Conservation (phyloP, 208 protist genomes). For the Leishmania martiniquensis region DNA sequence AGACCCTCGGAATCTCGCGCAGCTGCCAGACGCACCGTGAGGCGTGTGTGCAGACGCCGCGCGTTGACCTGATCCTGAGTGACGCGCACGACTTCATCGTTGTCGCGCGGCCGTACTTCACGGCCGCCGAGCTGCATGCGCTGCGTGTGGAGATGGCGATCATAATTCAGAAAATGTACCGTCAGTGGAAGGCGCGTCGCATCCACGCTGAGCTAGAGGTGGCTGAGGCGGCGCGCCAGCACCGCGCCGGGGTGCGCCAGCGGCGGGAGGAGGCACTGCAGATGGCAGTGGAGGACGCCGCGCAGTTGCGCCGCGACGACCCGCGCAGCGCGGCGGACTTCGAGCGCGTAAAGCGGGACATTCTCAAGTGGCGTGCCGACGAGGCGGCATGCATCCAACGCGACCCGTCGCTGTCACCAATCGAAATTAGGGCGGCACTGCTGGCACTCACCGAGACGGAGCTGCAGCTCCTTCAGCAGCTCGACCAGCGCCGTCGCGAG, state of each 20-base stretch:
- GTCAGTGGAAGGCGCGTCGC: slow-evolving; percentile 93
- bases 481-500: slow-evolving; percentile 89
- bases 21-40: slow-evolving; percentile 93
- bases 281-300: slow-evolving; percentile 61
- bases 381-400: slow-evolving; percentile 83
- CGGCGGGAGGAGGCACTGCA: slow-evolving; percentile 68
- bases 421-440: slow-evolving; percentile 68
- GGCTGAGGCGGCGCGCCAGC: slow-evolving; percentile 59
- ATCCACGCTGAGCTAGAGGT: slow-evolving; percentile 62
- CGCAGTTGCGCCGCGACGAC: slow-evolving; percentile 90
- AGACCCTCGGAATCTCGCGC: slow-evolving; percentile 90
- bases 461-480: slow-evolving; percentile 95
- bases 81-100: slow-evolving; percentile 69
- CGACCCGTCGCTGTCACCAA: slow-evolving; percentile 44
- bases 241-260: slow-evolving; percentile 55
- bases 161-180: slow-evolving; percentile 92
- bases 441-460: slow-evolving; percentile 94
- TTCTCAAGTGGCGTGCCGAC: slow-evolving; percentile 88
- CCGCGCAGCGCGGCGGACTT: slow-evolving; percentile 94
- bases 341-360: slow-evolving; percentile 89
- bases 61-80: slow-evolving; percentile 69
- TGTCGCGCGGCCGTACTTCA: slow-evolving; percentile 89
- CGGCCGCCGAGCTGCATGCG: slow-evolving; percentile 56
- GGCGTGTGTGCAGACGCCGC: slow-evolving; percentile 90
- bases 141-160: slow-evolving; percentile 84